phyloP scores from a whole-genome alignment of 371 early-diverging fungal genomes.

The Mucor ambiguus region DNA sequence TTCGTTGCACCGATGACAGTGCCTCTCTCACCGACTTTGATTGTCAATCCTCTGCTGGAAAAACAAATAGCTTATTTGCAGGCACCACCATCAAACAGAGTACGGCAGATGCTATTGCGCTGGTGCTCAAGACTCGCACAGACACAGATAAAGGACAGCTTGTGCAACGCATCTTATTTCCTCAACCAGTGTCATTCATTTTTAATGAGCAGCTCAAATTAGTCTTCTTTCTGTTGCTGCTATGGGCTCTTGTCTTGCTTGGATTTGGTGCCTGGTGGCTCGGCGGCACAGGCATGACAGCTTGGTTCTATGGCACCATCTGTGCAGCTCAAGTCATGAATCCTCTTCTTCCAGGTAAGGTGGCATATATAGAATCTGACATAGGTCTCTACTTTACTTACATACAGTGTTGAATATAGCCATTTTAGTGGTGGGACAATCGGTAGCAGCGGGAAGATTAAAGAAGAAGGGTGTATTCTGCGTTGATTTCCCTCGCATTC shows the following conservation, averaged over 20 bases:
- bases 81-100: slow-evolving; percentile 44
- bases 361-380: too few species aligned
- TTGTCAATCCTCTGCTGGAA: slow-evolving; percentile 25
- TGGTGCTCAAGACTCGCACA: slow-evolving; percentile 79
- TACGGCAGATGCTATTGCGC: slow-evolving; percentile 21
- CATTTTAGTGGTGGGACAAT: slow-evolving; percentile 83
- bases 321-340: slow-evolving; percentile 71
- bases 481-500: slow-evolving; percentile 79
- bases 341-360: slow-evolving; percentile 56
- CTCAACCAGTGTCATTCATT: slow-evolving; percentile 68
- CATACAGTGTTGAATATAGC: slow-evolving; percentile 39
- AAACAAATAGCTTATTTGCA: slow-evolving; percentile 38
- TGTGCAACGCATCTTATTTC: slow-evolving; percentile 79
- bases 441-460: slow-evolving; percentile 72
- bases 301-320: slow-evolving; percentile 67
- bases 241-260: slow-evolving; percentile 64
- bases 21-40: slow-evolving; percentile 5
- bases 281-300: slow-evolving; percentile 49
- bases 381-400: background rate
- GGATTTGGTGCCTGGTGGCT: slow-evolving; percentile 62
- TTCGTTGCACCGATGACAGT: slow-evolving; percentile 12
- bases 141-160: slow-evolving; percentile 81
- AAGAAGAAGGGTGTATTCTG: slow-evolving; percentile 64
- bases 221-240: slow-evolving; percentile 59
- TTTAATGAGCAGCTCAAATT: slow-evolving; percentile 76